These are phyloP conservation scores for Ogataea chonburiensis DNA, from an alignment of 805 yeast genomes.

Conservation along the genomic window DNA sequence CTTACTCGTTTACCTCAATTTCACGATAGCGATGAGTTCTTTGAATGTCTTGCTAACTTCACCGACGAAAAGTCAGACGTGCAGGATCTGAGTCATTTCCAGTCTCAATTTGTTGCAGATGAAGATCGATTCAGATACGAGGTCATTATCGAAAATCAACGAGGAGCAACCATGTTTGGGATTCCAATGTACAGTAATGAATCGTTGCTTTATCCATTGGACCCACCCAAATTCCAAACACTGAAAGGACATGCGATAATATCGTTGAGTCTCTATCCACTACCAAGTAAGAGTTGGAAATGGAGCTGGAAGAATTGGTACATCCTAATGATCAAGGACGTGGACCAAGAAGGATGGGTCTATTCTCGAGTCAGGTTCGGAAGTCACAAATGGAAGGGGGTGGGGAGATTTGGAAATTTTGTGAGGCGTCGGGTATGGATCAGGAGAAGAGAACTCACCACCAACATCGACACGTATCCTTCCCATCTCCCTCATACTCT, in stretches of 20 bases:
- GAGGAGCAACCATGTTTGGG: constrained; percentile 53
- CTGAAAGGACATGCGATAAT: constrained; percentile 40
- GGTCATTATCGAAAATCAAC: constrained; percentile 50
- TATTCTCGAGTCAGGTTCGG: constrained; percentile 44
- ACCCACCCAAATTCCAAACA: constrained; percentile 50
- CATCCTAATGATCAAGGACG: constrained; percentile 51
- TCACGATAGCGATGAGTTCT: constrained; percentile 26
- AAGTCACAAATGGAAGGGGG: constrained; percentile 49
- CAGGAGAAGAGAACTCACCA: constrained; percentile 35
- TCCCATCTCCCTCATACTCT: constrained; percentile 10
- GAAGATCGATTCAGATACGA: constrained; percentile 32
- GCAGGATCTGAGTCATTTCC: constrained; percentile 15
- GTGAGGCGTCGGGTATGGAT: constrained; percentile 53
- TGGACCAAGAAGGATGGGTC: constrained; percentile 60
- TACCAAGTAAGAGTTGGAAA: constrained; percentile 50
- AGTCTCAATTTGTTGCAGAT: constrained; percentile 3
- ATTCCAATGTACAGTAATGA: constrained; percentile 47
- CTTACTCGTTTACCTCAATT: constrained; percentile 33
- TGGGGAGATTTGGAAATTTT: constrained; percentile 47
- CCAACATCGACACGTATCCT: neutral
- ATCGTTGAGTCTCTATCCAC: constrained; percentile 36
- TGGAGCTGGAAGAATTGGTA: constrained; percentile 61
- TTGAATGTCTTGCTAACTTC: constrained; percentile 26
- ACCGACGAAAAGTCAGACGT: constrained; percentile 13
- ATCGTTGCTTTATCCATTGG: constrained; percentile 46